Evolutionary conservation across 352 stramenopile species (phyloP).

Genomic region (Globisporangium middletonii): DNA sequence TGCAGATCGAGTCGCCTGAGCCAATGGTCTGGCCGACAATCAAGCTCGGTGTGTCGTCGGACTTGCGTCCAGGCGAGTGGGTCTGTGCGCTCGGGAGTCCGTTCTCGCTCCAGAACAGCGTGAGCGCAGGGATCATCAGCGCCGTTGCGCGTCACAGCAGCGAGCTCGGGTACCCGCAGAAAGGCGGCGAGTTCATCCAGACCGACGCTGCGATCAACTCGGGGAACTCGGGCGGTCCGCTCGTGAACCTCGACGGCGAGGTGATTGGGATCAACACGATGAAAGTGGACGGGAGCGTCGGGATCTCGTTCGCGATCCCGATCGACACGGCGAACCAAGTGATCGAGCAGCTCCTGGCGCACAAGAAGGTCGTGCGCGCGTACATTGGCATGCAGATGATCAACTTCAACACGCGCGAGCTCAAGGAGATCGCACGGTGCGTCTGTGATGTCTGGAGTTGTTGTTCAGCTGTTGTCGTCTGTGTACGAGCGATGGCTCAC

Average conservation of each 20-base stretch:
- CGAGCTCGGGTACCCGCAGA: conserved; percentile 81
- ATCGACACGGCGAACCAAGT: conserved; percentile 88
- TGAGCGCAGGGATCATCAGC: conserved; percentile 90
- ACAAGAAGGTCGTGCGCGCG: conserved; percentile 84
- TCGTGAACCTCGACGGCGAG: conserved; percentile 91
- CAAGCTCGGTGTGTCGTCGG: conserved; percentile 56
- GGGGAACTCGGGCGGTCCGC: conserved; percentile 90
- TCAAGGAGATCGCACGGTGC: conserved; percentile 54
- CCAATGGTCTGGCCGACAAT: conserved; percentile 66
- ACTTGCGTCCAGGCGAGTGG: conserved; percentile 87
- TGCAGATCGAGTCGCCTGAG: conserved; percentile 73
- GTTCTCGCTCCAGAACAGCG: conserved; percentile 88
- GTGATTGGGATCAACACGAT: conserved; percentile 95
- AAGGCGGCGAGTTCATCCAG: conserved; percentile 89
- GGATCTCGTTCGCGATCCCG: conserved; percentile 92
- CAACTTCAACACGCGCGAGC: conserved; percentile 67
- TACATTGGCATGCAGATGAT: conserved; percentile 93
- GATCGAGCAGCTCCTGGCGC: conserved; percentile 84
- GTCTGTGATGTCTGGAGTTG: neutral
- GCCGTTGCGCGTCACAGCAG: conserved; percentile 84
- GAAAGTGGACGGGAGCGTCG: conserved; percentile 87
- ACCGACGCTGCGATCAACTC: conserved; percentile 93
- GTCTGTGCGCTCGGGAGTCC: conserved; percentile 90
- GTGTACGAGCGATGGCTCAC: neutral
- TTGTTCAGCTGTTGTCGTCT: neutral